phyloP scores from a whole-genome alignment of 345 rosid genomes.

The Eutrema yunnanense region DNA sequence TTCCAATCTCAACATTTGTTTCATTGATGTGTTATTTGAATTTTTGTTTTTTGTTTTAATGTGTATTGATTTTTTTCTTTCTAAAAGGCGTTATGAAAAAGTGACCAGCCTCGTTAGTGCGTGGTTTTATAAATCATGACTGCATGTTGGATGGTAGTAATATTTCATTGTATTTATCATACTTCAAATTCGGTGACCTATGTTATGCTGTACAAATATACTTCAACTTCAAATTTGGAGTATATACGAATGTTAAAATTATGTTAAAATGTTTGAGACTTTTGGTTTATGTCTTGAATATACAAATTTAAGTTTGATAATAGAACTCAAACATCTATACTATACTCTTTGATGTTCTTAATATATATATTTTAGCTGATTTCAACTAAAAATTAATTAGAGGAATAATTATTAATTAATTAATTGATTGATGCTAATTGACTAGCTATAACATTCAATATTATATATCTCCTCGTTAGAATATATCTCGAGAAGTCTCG shows the following conservation, averaged over 20 bases:
- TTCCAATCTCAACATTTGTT: slow-evolving; percentile 23
- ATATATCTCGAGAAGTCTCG: neutral
- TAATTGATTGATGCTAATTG: neutral
- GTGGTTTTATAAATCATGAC: too few relatives aligned
- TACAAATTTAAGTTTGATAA: neutral
- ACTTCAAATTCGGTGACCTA: slow-evolving; percentile 6
- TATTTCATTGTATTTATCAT: neutral
- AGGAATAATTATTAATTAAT: neutral
- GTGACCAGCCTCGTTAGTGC: neutral
- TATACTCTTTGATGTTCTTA: neutral
- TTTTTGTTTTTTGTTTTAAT: neutral
- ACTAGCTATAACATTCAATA: neutral
- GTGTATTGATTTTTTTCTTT: neutral
- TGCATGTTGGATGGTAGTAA: neutral
- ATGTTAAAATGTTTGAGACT: slow-evolving; percentile 1
- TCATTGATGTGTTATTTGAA: neutral
- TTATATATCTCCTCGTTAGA: neutral
- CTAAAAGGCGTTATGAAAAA: neutral
- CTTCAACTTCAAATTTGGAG: too few relatives aligned
- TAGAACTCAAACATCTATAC: neutral
- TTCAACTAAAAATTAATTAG: neutral
- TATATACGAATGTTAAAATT: neutral
- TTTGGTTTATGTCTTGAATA: neutral
- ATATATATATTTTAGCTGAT: too few relatives aligned
- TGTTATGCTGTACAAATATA: neutral